phyloP scores from a whole-genome alignment of 176 grass and related monocot genomes.

The Eragrostis curvula region DNA sequence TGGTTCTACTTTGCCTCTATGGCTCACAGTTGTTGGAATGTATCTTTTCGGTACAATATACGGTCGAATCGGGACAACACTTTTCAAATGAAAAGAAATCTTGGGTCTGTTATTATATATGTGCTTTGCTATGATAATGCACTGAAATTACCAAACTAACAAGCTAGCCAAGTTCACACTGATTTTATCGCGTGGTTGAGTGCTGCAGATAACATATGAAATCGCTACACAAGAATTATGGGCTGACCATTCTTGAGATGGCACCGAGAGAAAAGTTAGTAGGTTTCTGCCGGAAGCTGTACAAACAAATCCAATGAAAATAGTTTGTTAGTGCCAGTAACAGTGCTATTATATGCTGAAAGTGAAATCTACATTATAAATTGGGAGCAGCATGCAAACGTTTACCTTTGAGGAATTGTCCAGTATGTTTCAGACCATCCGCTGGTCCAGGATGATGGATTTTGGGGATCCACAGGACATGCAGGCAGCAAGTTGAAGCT shows the following conservation, averaged over 20 bases:
- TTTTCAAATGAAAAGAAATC: no score
- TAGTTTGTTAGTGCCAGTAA: not conserved
- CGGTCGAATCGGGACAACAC: no score
- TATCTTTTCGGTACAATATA: no score
- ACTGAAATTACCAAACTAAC: no score
- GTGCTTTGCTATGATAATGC: no score
- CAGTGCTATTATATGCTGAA: not conserved
- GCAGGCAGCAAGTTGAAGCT: conserved; percentile 4
- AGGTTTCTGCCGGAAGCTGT: not conserved
- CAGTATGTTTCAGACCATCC: not conserved
- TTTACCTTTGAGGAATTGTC: conserved; percentile 2
- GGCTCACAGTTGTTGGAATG: no score
- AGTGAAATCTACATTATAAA: not conserved
- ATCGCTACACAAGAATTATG: not conserved
- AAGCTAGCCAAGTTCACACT: no score
- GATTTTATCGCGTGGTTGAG: no score
- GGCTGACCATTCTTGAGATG: not conserved
- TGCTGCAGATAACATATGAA: no score
- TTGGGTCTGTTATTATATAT: no score
- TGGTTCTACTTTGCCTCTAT: no score
- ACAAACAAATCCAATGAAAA: not conserved
- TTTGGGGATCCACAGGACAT: not conserved
- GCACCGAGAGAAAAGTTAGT: not conserved
- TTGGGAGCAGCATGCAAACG: not conserved
- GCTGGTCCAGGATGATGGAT: not conserved